phyloP scores from a whole-genome alignment of 1,284 basidiomycete species.

The Malassezia sympodialis region DNA sequence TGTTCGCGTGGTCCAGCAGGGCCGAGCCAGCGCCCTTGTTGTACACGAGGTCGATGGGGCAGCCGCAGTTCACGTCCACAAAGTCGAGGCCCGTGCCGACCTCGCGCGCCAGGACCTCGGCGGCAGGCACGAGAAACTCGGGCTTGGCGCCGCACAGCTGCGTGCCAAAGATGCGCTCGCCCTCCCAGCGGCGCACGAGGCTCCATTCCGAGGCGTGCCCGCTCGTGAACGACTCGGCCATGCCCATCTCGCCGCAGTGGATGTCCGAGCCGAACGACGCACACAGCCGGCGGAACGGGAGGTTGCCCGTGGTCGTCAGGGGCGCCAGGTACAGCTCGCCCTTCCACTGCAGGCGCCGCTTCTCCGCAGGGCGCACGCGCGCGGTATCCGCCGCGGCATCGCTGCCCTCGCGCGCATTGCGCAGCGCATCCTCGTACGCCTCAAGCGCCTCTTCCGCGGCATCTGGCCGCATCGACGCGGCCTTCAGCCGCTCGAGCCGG shows the following conservation, averaged over 20 bases:
- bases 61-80: constrained; percentile 90
- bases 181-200: constrained; percentile 57
- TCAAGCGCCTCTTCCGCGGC: constrained; percentile 27
- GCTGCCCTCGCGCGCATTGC: constrained; percentile 15
- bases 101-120: constrained; percentile 70
- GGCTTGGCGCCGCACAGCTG: constrained; percentile 57
- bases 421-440: constrained; percentile 26
- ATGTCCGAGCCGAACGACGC: constrained; percentile 80
- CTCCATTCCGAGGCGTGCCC: constrained; percentile 42
- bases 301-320: constrained; percentile 85
- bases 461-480: constrained; percentile 46
- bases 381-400: constrained; percentile 49
- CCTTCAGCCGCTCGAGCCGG: background rate
- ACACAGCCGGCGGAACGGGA: constrained; percentile 86
- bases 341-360: constrained; percentile 75
- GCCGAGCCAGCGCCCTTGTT: constrained; percentile 77
- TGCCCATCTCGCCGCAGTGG: constrained; percentile 78
- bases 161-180: constrained; percentile 79
- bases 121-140: constrained; percentile 63
- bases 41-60: constrained; percentile 93
- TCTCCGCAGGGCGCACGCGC: constrained; percentile 65
- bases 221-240: constrained; percentile 33
- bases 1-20: constrained; percentile 73
- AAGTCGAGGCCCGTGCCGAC: constrained; percentile 62
- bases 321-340: constrained; percentile 81